phyloP scores from a whole-genome alignment of 306 rosid genomes.

The Sicyos edulis region DNA sequence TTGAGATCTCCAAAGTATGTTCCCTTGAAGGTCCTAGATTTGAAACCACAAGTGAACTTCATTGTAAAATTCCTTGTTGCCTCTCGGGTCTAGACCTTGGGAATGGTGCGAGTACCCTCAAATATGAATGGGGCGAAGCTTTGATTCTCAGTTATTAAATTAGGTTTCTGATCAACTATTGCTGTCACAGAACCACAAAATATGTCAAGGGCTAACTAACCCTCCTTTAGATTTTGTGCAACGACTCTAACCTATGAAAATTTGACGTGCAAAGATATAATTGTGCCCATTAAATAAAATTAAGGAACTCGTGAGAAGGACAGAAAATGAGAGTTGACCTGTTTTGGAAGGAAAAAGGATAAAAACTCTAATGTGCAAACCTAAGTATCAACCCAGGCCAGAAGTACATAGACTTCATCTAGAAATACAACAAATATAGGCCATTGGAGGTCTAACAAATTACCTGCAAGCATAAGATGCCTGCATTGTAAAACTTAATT shows the following conservation, averaged over 20 bases:
- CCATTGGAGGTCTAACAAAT: neutral
- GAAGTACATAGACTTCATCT: neutral
- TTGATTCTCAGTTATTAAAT: neutral
- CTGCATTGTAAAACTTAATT: constrained; percentile 51
- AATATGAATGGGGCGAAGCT: too few relatives aligned
- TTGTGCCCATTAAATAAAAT: neutral
- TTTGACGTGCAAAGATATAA: neutral
- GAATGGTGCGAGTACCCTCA: too few relatives aligned
- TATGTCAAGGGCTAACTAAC: neutral
- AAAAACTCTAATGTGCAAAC: neutral
- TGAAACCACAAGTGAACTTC: too few relatives aligned
- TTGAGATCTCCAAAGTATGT: too few relatives aligned
- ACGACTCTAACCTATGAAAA: neutral
- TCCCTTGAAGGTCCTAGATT: too few relatives aligned
- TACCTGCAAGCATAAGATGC: constrained; percentile 88
- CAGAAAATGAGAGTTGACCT: neutral
- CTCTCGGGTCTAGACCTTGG: too few relatives aligned
- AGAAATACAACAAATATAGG: neutral
- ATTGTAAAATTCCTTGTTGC: too few relatives aligned
- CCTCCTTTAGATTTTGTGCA: neutral
- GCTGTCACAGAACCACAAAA: neutral
- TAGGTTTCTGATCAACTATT: neutral
- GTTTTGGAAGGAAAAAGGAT: neutral
- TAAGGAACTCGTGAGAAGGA: constrained; percentile 4
- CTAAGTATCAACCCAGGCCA: neutral